Conservation (phyloP, 306 rosid species). For the Cyamopsis tetragonoloba region DNA sequence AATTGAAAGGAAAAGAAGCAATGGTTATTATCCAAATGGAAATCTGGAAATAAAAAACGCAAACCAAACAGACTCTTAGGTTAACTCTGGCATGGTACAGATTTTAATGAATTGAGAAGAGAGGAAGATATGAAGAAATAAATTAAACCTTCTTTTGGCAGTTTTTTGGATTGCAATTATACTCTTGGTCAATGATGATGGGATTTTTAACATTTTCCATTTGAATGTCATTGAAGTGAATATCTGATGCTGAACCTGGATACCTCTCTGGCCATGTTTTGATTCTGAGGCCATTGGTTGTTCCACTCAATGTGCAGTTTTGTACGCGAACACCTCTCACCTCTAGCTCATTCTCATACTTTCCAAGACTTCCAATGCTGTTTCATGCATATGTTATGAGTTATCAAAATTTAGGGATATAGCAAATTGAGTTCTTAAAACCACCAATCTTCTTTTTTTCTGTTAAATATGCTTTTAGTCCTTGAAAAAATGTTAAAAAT, state of each 20-base stretch:
- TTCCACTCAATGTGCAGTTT: constrained; percentile 17
- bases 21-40: neutral
- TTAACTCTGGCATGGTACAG: neutral
- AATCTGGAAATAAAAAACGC: no score
- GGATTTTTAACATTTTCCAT: constrained; percentile 40
- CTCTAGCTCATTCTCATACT: constrained; percentile 21
- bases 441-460: no score
- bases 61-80: no score
- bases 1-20: neutral
- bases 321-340: constrained; percentile 20
- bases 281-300: constrained; percentile 41
- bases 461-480: no score
- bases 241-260: constrained; percentile 20
- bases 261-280: constrained; percentile 39
- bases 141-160: constrained; percentile 38
- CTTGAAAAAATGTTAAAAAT: no score
- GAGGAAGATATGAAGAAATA: neutral
- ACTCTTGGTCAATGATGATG: constrained; percentile 48
- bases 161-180: constrained; percentile 7
- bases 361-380: constrained; percentile 50
- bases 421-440: neutral
- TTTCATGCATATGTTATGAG: neutral
- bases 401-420: neutral
- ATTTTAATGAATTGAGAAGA: neutral
- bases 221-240: constrained; percentile 4